Percentiles rank a stretch among this genome's conserved stretches.
Conservation (phyloP, 192 early-diverging fungal species). For the Chytriomyces hyalinus region DNA sequence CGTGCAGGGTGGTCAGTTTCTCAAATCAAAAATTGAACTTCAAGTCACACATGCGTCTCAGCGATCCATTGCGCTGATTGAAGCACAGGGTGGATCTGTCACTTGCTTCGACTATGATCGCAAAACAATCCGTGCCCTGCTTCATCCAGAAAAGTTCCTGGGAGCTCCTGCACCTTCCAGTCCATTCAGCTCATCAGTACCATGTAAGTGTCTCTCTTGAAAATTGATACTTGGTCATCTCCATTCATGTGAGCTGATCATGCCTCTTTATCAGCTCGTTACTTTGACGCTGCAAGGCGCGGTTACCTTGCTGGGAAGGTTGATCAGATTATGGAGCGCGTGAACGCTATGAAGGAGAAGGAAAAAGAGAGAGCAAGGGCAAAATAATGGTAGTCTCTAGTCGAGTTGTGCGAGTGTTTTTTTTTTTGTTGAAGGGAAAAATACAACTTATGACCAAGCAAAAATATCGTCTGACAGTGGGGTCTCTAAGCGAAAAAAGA, state of each 20-base stretch:
- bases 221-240: background rate
- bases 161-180: slow-evolving; percentile 68
- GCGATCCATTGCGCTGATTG: slow-evolving; percentile 79
- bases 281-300: slow-evolving; percentile 69
- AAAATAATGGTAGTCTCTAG: too few relatives aligned
- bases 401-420: too few relatives aligned
- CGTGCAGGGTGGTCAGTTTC: slow-evolving; percentile 72
- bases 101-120: slow-evolving; percentile 82
- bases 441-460: too few relatives aligned
- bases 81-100: slow-evolving; percentile 80
- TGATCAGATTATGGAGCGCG: background rate
- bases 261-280: slow-evolving; percentile 50
- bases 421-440: too few relatives aligned
- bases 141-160: slow-evolving; percentile 82
- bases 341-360: background rate
- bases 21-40: slow-evolving; percentile 78
- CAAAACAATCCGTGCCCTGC: slow-evolving; percentile 72
- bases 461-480: too few relatives aligned
- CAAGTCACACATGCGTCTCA: slow-evolving; percentile 83
- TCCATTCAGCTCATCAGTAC: slow-evolving; percentile 36
- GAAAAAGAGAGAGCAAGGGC: background rate
- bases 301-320: slow-evolving; percentile 71
- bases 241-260: background rate
- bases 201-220: slow-evolving; percentile 22
- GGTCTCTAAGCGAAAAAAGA: too few relatives aligned